Conservation (phyloP, 73 alveolate species). For the Halteria grandinella region DNA sequence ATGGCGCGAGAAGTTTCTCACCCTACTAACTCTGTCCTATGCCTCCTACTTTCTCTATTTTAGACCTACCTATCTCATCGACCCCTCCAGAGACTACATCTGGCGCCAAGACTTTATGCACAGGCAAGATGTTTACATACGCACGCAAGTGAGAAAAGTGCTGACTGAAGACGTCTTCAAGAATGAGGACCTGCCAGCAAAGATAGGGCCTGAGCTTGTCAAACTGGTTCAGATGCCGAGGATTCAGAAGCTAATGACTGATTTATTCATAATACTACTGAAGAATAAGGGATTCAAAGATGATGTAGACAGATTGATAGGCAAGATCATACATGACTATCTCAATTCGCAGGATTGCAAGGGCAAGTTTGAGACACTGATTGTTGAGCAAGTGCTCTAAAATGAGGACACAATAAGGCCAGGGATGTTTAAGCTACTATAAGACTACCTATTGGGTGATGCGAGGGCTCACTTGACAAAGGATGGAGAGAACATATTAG, state of each 20-base stretch:
- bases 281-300: constrained; percentile 6
- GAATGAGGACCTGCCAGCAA: constrained; percentile 30
- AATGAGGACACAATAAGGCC: constrained; percentile 26
- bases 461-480: neutral
- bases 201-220: constrained; percentile 21
- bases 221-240: constrained; percentile 4
- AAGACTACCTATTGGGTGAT: constrained; percentile 9
- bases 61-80: neutral
- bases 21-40: neutral
- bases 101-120: neutral
- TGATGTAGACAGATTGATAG: neutral
- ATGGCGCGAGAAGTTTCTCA: constrained; percentile 14
- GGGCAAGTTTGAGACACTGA: constrained; percentile 6
- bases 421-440: neutral
- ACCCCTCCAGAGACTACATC: neutral
- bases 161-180: constrained; percentile 22
- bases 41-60: constrained; percentile 9
- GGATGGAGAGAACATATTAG: neutral
- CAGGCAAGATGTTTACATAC: neutral
- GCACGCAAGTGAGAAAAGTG: neutral
- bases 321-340: constrained; percentile 31
- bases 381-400: constrained; percentile 19
- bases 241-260: constrained; percentile 30
- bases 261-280: constrained; percentile 20
- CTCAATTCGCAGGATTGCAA: constrained; percentile 39